phyloP scores from a whole-genome alignment of 1,284 basidiomycete genomes.

The Athelia psychrophila region DNA sequence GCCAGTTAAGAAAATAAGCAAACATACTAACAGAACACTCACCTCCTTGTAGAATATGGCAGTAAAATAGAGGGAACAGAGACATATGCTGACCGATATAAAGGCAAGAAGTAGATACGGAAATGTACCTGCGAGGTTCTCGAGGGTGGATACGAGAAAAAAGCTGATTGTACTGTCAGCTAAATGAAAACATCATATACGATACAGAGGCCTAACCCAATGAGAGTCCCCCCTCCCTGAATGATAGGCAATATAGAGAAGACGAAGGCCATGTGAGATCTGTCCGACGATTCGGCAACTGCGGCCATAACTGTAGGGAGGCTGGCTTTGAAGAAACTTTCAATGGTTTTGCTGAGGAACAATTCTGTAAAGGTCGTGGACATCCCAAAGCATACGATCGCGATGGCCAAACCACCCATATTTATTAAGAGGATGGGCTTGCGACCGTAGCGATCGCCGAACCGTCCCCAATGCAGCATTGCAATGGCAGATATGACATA shows the following conservation, averaged over 20 bases:
- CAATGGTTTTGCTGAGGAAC: constrained; percentile 19
- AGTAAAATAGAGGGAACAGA: too few species aligned
- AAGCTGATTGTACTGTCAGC: neutral
- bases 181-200: neutral
- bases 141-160: constrained; percentile 6
- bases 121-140: constrained; percentile 43
- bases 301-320: constrained; percentile 42
- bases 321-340: neutral
- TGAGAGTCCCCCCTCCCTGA: constrained; percentile 32
- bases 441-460: constrained; percentile 43
- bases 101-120: constrained; percentile 44
- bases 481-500: neutral
- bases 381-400: constrained; percentile 41
- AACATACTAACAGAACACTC: too few species aligned
- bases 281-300: constrained; percentile 42
- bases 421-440: constrained; percentile 45
- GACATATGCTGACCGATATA: too few species aligned
- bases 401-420: constrained; percentile 35
- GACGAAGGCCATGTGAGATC: constrained; percentile 41
- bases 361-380: constrained; percentile 36
- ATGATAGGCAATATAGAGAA: constrained; percentile 38
- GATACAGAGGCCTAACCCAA: constrained; percentile 29
- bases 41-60: too few species aligned
- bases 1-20: too few species aligned
- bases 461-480: constrained; percentile 38